Evolutionary conservation across 2,329 filamentous ascomycete species (phyloP), one percentile per base, ranked within the genome.

Genomic region (Beauveria asiatica): DNA sequence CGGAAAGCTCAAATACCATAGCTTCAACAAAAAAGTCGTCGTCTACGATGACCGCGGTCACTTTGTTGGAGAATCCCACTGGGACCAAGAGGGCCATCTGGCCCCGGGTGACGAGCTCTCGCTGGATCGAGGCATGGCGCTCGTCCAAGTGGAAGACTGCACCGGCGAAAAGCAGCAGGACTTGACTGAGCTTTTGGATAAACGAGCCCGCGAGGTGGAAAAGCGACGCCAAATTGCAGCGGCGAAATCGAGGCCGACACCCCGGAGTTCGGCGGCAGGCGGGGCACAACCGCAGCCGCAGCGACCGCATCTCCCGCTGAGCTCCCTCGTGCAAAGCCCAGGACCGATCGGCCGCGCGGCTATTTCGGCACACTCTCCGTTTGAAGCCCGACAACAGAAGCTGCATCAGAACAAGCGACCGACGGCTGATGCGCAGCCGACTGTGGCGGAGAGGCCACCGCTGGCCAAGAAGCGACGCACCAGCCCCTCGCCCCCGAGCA

Each of bases 1-100:
- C 86, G 92, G 93, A 41, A 85, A 85, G 56, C 82, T 97, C 63
- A 89, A 88, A 64, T 96, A 88, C 65, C 92, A 97, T 70, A 88
- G 89, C 0, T 96, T 96, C 82, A 97, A 97, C 76, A 90, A 86
- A 69, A 85, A 90, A 5, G 78, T 94, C 62, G 95, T 97, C 90
- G 89, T 95, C 7, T 93, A 94, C 67, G 92, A 96, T 71, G 85
- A 90, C 51, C 78, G 83, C 2, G 85, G 89, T 0, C 90, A 92
- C 70, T 90, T 87, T 65, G 81, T 97, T 30, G 92, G 92, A 3
- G 92, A 96, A 70, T 84, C 85, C 37, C 90, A 96, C 73, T 94
- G 89, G 86, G 84, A 85, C 48, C 80, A 85, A 50, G 81, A 83
- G 57, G 81, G 80, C 42, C 81, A 83, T n/a, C 76, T 96, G 23